Evolutionary conservation across 2,329 filamentous ascomycete genomes (phyloP), one percentile per base, ranked within the genome.

Genomic region (Colletotrichum musae): DNA sequence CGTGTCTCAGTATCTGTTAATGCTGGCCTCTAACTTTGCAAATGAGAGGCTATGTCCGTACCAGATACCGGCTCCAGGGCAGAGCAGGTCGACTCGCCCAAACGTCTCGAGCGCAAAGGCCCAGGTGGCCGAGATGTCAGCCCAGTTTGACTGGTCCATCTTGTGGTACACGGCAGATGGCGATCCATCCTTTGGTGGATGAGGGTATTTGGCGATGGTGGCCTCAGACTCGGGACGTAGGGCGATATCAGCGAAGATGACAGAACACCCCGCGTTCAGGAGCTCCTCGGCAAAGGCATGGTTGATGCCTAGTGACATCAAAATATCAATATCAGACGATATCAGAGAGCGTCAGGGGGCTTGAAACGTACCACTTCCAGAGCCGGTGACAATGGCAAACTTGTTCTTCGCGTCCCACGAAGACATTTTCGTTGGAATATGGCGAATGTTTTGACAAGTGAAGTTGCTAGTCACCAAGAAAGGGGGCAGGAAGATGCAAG

Each of bases 101-200:
- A 73, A 73, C 1, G 36, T 62, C 36, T 68, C 52, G 0, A 74
- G 60, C 4, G 69, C 51, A 1, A 58, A 64, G 4, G 74, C 67
- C 74, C 74, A 77, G 0, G 75, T 43, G 3, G 62, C 21, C 0
- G 67, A 71, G 32, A 79, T 75, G 53, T 77, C 71, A 2, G 66
- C 41, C 72, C 71, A 74, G 43, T 76, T 73, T 45, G 74, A 73
- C 13, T 79, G 63, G 28, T 77, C 73, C 13, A 72, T 73, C 68
- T 76, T 74, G 58, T 74, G 71, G 53, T 74, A 79, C 12, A 64
- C 24, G 4, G 79, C 82, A 5, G 78, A 75, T 0, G 78, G 73
- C 56, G 5, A n/a, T 12, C 18, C 58, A 32, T 39, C 54, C 24
- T 36, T 26, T 50, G 62, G 43, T 2, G 70, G 61, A 21, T 67